These are phyloP conservation scores for Conticribra guillardii DNA, from an alignment of 108 stramenopile genomes.

Conservation along the genomic window DNA sequence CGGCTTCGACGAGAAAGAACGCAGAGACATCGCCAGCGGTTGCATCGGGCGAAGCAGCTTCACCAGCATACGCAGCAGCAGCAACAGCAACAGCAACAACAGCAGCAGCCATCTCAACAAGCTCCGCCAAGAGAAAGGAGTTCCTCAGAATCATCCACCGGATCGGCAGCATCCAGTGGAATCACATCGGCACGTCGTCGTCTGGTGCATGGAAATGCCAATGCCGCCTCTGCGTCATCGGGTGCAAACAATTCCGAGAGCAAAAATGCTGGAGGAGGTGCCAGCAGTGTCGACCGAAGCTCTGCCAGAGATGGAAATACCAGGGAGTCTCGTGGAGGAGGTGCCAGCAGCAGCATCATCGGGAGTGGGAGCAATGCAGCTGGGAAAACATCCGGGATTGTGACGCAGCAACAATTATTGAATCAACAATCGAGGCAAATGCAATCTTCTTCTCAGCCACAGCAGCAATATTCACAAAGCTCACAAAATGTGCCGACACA, in stretches of 20 bases:
- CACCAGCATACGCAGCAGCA: slow-evolving; percentile 36
- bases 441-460: slow-evolving; percentile 2
- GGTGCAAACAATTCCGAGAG: not conserved
- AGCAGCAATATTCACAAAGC: slow-evolving; percentile 11
- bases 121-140: not conserved
- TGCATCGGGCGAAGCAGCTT: slow-evolving; percentile 44
- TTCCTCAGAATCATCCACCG: slow-evolving; percentile 4
- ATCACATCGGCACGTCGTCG: slow-evolving; percentile 12
- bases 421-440: not conserved
- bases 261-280: too few relatives aligned
- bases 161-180: slow-evolving; percentile 17
- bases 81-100: slow-evolving; percentile 10
- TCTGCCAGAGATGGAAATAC: not conserved
- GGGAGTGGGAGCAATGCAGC: not conserved
- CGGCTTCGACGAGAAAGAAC: slow-evolving; percentile 37
- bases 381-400: not conserved
- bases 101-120: not conserved
- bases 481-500: not conserved
- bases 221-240: not conserved
- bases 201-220: not conserved
- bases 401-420: not conserved
- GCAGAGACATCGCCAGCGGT: slow-evolving; percentile 42
- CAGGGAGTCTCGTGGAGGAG: not conserved
- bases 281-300: not conserved
- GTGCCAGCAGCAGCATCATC: slow-evolving; percentile 1